phyloP scores from a whole-genome alignment of 1,284 basidiomycete species.

The Sanghuangporus sanghuang region DNA sequence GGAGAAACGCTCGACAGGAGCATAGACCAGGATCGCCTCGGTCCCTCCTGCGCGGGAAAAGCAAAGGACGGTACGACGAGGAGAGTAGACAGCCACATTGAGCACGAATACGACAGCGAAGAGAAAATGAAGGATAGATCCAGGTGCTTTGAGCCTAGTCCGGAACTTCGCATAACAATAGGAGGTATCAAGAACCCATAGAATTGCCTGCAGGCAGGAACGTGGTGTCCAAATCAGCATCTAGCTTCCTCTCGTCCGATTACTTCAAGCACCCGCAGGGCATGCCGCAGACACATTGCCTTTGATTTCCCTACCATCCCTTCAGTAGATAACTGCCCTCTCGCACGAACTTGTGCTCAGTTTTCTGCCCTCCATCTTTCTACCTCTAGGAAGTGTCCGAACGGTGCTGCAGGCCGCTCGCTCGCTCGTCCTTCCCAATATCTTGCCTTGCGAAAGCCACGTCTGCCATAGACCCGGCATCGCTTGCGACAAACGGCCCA shows the following conservation, averaged over 20 bases:
- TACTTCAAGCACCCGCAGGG: slow-evolving; percentile 5
- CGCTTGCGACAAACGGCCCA: slow-evolving; percentile 15
- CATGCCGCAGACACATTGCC: slow-evolving; percentile 5
- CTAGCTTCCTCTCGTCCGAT: slow-evolving; percentile 5
- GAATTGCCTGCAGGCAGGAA: slow-evolving; percentile 35
- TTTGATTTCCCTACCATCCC: slow-evolving; percentile 8
- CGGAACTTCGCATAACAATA: not conserved
- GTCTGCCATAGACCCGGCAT: slow-evolving; percentile 8
- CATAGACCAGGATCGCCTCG: not conserved
- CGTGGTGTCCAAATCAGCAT: slow-evolving; percentile 26
- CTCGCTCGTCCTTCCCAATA: not conserved
- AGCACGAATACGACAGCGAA: slow-evolving; percentile 2
- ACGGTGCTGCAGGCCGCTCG: not conserved
- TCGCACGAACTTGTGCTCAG: not conserved
- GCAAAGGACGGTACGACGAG: not conserved
- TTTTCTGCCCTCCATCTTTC: slow-evolving; percentile 7
- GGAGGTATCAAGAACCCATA: slow-evolving; percentile 12
- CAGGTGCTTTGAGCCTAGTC: not conserved
- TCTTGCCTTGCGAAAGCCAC: slow-evolving; percentile 4
- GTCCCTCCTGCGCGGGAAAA: not conserved
- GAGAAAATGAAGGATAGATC: slow-evolving; percentile 9
- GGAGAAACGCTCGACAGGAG: slow-evolving; percentile 1
- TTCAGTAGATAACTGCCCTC: slow-evolving; percentile 13
- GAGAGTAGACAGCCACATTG: not conserved
- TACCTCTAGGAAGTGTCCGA: not conserved